Evolutionary conservation across 129 eudicot species (phyloP).

Genomic region (Arctium minus): DNA sequence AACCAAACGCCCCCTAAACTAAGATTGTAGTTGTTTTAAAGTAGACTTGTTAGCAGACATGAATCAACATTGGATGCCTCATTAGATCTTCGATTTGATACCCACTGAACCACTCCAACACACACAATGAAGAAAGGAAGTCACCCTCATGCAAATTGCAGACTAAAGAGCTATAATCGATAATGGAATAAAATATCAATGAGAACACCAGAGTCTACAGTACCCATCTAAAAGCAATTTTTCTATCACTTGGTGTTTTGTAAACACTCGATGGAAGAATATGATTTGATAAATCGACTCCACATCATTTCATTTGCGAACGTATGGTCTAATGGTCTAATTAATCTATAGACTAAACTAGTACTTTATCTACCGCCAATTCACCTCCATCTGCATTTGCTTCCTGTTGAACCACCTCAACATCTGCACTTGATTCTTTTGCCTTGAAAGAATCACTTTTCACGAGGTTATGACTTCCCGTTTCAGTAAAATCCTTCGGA

Average conservation of each 20-base stretch:
- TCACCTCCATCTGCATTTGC: conserved; percentile 4
- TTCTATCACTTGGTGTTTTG: conserved; percentile 9
- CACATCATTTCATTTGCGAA: conserved; percentile 10
- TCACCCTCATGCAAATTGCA: background rate
- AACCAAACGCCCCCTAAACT: no score
- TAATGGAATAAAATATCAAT: conserved; percentile 7
- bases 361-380: conserved; percentile 13
- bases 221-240: conserved; percentile 14
- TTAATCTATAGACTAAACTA: conserved; percentile 21
- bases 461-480: background rate
- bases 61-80: background rate
- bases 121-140: background rate
- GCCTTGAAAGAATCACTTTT: background rate
- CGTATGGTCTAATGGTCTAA: conserved; percentile 19
- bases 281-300: conserved; percentile 23
- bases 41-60: no score
- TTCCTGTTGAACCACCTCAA: conserved; percentile 13
- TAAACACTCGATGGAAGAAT: conserved; percentile 20
- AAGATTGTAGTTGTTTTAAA: no score
- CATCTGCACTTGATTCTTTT: background rate
- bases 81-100: background rate
- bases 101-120: background rate
- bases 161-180: background rate
- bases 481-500: background rate
- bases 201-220: background rate